Base-by-base conservation (phyloP, 768 basidiomycete species). In the Tricholoma hemisulphureum region DNA sequence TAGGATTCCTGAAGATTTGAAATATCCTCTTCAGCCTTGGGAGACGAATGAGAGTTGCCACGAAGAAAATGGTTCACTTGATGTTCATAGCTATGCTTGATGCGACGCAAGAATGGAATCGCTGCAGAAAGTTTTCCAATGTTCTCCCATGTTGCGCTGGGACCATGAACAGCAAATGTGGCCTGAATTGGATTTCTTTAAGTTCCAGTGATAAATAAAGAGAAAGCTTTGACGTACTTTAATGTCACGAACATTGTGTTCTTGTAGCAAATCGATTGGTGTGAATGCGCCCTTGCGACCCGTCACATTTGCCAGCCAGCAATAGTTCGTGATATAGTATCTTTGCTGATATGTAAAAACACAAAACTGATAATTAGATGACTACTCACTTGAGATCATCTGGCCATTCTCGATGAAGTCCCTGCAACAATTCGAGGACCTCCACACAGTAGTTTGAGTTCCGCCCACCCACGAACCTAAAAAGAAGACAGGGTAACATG, bases 401-500 rank as follows among this genome's bases (percentile, higher is more conserved):
- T 13, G 43, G 43, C 43, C 43, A 46, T 46, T 46, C 43, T 6
- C 13, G 43, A 4, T 7, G 13, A 3, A 46, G 43, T 13, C 43
- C 43, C 26, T 46, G 43, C 6, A 46, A 24, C 14, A 46, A 26
- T 26, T 46, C 43, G 18, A 46, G 43, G 4, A 46, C 26, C 24
- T 46, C 43, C 5, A 46, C 26, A 3, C 23, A 14, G 7, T 46
- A 46, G n/a, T 46, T 46, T 2, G 21, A 13, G 9, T 46, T 46
- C 6, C 24, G 4, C 6, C 43, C 43, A 1, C 74, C 75, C n/a
- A 57, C 16, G 56, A 74, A 77, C 1, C 71, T 67, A 28, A 72
- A 72, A 2, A 74, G 58, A 1, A 76, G 57, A 1, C 28, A 23
- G 2, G 75, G 75, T 1, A 76, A 49, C 51, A 71, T 59, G 31